Base-by-base conservation (phyloP, 495 filamentous ascomycete genomes). In the Penicillium bialowiezense region DNA sequence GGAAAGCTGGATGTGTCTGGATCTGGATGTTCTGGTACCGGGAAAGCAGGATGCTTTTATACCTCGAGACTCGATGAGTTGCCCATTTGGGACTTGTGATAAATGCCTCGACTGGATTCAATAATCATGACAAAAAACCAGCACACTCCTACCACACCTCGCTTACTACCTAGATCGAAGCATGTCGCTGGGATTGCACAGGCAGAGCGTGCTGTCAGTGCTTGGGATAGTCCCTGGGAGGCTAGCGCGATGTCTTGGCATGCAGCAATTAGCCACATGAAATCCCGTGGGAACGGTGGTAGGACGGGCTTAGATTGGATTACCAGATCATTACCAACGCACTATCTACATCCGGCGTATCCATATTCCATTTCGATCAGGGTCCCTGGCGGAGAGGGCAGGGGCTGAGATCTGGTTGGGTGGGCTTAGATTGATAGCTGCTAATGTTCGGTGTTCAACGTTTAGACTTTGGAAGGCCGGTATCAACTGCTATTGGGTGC, bases 41-140 rank as follows among this genome's bases (percentile, higher is more conserved):
- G 19, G 5, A 15, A 46, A 18, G 2, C 4, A 46, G 9, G n/a
- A 28, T 7, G 21, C 33, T 36, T 37, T 46, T 46, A 46, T 46
- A 37, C 33, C 10, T 14, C 24, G n/a, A 26, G 17, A 15, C 6
- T 21, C 3, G 28, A 17, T 2, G n/a, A n/a, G n/a, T n/a, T n/a
- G n/a, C n/a, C n/a, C n/a, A n/a, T n/a, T n/a, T n/a, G n/a, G n/a
- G n/a, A n/a, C n/a, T n/a, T n/a, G n/a, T n/a, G n/a, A n/a, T n/a
- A n/a, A n/a, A n/a, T n/a, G n/a, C n/a, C 8, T 37, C 23, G 10
- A 5, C 14, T 12, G 8, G 19, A 28, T 46, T n/a, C 14, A 14
- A 36, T 46, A 46, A 37, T 46, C 44, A 35, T 46, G 44, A 46
- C 44, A 17, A 24, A 46, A 7, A 12, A 8, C 18, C n/a, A n/a